Base-by-base conservation (phyloP, 1,139 yeast species). In the Hyphopichia pseudoburtonii region DNA sequence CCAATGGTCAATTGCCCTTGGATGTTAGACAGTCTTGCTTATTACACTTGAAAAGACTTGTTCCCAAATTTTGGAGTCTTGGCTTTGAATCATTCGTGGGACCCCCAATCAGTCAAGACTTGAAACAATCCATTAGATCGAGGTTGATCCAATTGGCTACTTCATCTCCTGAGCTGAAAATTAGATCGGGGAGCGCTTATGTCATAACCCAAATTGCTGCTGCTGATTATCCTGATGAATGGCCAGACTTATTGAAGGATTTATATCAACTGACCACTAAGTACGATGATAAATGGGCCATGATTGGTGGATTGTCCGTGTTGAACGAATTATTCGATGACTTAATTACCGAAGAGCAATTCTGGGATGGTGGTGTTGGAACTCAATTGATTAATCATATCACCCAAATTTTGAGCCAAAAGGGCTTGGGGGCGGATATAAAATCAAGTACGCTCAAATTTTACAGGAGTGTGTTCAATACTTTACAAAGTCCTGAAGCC, bases 151-250 rank as follows among this genome's bases (percentile, higher is more conserved):
- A 58, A 8, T 56, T 86, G 28, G 72, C 84, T n/a, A 63, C 77
- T 1, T 56, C 72, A 7, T 70, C 76, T 12, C 54, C 68, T 0
- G 73, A 76, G 42, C 68, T 84, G n/a, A 85, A 84, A 50, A 64
- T 89, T 14, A 68, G 89, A 42, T 74, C 73, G 27, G 76, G 86
- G 34, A 78, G 86, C 2, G 80, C 92, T 1, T 82, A 87, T 46
- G 82, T 87, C 11, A 76, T 88, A 18, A 86, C 86, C 2, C 95
- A 86, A 50, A 86, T 92, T 17, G 90, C 96, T 1, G 85, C 87
- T 1, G 86, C 83, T 1, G 98, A 92, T 53, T 90, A 79, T 54
- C 98, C 98, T 0, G 97, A 92, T 51, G 95, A 88, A 54, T 92
- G 97, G 97, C 96, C 97, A 0, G 73, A 71, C 22, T 66, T 92